A percentile compares a stretch with the other conserved stretches of the same genome.
phyloP scores from a whole-genome alignment of 2,329 filamentous ascomycete genomes.

The Sporothrix dimorphospora region DNA sequence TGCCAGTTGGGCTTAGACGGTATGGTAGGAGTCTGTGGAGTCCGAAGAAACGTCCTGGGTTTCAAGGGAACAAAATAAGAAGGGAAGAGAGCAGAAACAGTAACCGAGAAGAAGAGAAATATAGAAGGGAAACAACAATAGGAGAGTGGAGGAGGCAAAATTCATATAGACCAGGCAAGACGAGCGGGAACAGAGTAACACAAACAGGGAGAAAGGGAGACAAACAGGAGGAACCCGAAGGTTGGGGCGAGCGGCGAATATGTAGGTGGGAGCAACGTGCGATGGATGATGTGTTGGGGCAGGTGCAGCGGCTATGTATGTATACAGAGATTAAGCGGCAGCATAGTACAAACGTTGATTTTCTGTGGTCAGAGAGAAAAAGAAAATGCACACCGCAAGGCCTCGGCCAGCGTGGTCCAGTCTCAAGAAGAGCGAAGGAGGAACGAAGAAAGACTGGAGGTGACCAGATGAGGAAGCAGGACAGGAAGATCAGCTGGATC shows the following conservation, averaged over 20 bases:
- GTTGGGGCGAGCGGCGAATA: slow-evolving; percentile 23
- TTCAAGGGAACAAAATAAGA: not conserved
- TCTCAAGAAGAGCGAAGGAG: not conserved
- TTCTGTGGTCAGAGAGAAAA: not conserved
- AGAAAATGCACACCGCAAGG: not conserved
- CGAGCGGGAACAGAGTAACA: not conserved
- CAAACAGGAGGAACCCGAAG: not conserved
- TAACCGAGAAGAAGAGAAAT: not conserved
- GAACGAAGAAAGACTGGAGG: not conserved
- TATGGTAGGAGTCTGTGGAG: not conserved
- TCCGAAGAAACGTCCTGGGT: not conserved
- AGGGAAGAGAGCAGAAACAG: slow-evolving; percentile 46
- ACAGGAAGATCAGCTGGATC: slow-evolving; percentile 2
- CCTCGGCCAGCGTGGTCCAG: not conserved
- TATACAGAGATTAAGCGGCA: not conserved
- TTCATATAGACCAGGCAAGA: not conserved
- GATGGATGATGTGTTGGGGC: not conserved
- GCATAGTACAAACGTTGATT: not conserved
- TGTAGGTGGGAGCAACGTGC: slow-evolving; percentile 18
- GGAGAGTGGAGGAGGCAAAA: not conserved
- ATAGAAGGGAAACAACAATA: not conserved
- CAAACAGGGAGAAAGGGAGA: not conserved
- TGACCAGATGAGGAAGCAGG: slow-evolving; percentile 2
- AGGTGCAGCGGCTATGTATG: slow-evolving; percentile 27
- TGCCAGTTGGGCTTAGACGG: not conserved